Percentiles rank a stretch among this genome's conserved stretches.
Conservation (phyloP, 2,329 filamentous ascomycete genomes). For the Colletotrichum acutatum region DNA sequence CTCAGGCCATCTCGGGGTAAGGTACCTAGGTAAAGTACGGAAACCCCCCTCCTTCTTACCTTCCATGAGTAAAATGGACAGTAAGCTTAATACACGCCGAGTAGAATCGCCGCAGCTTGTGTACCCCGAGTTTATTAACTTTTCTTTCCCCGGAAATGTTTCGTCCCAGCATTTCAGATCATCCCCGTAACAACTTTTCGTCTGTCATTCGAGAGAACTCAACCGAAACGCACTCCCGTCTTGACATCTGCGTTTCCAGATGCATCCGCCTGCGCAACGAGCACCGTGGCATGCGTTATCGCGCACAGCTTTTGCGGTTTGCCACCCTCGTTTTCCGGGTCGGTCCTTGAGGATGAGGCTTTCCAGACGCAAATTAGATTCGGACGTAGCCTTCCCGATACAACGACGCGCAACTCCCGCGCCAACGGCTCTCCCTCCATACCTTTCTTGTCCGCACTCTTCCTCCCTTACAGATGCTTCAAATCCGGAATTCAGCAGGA, state of each 20-base stretch:
- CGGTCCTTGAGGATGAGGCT: constrained; percentile 8
- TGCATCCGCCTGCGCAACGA: not conserved
- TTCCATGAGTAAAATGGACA: no score
- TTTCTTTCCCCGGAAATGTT: constrained; percentile 5
- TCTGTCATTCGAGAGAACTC: not conserved
- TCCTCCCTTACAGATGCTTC: not conserved
- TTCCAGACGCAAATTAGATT: not conserved
- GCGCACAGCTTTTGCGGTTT: not conserved
- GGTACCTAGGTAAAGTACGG: no score
- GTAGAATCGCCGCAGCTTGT: not conserved
- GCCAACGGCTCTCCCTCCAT: not conserved
- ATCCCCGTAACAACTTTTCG: not conserved
- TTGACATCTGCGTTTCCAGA: not conserved
- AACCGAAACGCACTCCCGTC: not conserved
- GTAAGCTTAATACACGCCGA: not conserved
- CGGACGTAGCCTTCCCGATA: constrained; percentile 13
- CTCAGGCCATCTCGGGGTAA: no score
- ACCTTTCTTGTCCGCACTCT: not conserved
- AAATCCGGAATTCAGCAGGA: not conserved
- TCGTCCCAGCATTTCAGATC: constrained; percentile 5
- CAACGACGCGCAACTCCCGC: constrained; percentile 9
- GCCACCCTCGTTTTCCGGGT: not conserved
- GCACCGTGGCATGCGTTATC: not conserved
- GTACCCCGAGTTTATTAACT: constrained; percentile 7
- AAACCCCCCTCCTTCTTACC: not conserved